phyloP scores from a whole-genome alignment of 1,284 basidiomycete species.

The Inonotus hispidus region DNA sequence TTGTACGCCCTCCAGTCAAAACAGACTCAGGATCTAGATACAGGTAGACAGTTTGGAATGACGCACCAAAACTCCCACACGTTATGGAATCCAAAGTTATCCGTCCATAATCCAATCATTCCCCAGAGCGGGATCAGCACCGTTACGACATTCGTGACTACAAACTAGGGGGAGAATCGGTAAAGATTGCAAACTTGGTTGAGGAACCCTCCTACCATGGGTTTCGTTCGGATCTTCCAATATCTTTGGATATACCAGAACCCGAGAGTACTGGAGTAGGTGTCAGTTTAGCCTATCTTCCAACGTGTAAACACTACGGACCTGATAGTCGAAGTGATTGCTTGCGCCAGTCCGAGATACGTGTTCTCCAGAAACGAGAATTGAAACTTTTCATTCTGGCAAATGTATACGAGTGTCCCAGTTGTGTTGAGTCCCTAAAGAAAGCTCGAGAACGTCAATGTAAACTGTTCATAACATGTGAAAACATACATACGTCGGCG shows the following conservation, averaged over 20 bases:
- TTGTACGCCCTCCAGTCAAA: slow-evolving; percentile 59
- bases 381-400: slow-evolving; percentile 71
- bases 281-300: slow-evolving; percentile 8
- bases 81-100: slow-evolving; percentile 76
- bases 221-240: slow-evolving; percentile 72
- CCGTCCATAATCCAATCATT: slow-evolving; percentile 80
- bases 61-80: slow-evolving; percentile 77
- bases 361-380: slow-evolving; percentile 75
- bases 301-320: slow-evolving; percentile 7
- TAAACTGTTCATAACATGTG: background rate
- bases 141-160: slow-evolving; percentile 71
- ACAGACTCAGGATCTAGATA: background rate
- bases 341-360: slow-evolving; percentile 70
- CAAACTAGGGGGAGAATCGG: slow-evolving; percentile 43
- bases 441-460: background rate
- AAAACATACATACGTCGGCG: slow-evolving; percentile 50
- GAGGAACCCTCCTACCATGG: slow-evolving; percentile 45
- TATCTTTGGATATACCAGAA: slow-evolving; percentile 81
- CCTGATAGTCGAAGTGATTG: slow-evolving; percentile 59
- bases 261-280: slow-evolving; percentile 49
- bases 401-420: slow-evolving; percentile 67
- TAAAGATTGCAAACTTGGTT: background rate
- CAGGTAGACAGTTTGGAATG: too few species aligned
- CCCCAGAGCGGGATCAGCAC: slow-evolving; percentile 82
- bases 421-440: slow-evolving; percentile 71